Evolutionary conservation across 805 yeast genomes (phyloP).

Genomic region (Maudiozyma barnettii): DNA sequence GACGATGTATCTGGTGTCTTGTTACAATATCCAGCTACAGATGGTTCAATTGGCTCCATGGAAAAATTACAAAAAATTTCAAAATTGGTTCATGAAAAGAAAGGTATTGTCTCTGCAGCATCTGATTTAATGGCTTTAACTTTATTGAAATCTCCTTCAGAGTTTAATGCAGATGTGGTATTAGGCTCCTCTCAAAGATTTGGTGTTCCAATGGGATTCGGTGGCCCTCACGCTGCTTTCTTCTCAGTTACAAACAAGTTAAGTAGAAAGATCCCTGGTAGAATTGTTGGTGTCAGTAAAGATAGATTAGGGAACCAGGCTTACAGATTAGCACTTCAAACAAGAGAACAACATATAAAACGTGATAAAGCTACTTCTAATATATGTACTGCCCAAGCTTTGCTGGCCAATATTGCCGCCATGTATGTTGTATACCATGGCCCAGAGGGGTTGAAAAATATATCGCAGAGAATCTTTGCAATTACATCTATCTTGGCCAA

Average conservation of each 20-base stretch:
- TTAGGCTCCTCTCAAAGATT: conserved; percentile 90
- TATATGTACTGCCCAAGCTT: conserved; percentile 96
- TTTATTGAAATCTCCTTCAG: conserved; percentile 70
- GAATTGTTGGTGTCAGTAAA: conserved; percentile 86
- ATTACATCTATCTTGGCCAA: conserved; percentile 63
- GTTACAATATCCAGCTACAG: conserved; percentile 84
- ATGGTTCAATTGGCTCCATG: conserved; percentile 54
- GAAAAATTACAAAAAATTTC: conserved; percentile 46
- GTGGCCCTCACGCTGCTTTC: conserved; percentile 98
- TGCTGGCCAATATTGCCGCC: conserved; percentile 90
- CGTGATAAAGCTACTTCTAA: conserved; percentile 97
- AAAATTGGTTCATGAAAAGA: conserved; percentile 55
- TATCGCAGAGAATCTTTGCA: conserved; percentile 70
- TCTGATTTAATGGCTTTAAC: conserved; percentile 88
- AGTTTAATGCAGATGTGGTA: conserved; percentile 86
- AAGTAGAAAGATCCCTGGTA: conserved; percentile 92
- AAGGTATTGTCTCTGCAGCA: conserved; percentile 78
- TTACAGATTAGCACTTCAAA: conserved; percentile 85
- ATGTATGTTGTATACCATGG: conserved; percentile 97
- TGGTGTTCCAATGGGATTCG: conserved; percentile 96
- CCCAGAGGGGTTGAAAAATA: conserved; percentile 68
- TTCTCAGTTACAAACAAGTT: conserved; percentile 75
- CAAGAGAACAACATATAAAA: conserved; percentile 96
- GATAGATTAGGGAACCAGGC: conserved; percentile 90
- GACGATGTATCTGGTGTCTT: conserved; percentile 64